Evolutionary conservation across 2,329 filamentous ascomycete genomes (phyloP).

Genomic region (Clonostachys rosea): DNA sequence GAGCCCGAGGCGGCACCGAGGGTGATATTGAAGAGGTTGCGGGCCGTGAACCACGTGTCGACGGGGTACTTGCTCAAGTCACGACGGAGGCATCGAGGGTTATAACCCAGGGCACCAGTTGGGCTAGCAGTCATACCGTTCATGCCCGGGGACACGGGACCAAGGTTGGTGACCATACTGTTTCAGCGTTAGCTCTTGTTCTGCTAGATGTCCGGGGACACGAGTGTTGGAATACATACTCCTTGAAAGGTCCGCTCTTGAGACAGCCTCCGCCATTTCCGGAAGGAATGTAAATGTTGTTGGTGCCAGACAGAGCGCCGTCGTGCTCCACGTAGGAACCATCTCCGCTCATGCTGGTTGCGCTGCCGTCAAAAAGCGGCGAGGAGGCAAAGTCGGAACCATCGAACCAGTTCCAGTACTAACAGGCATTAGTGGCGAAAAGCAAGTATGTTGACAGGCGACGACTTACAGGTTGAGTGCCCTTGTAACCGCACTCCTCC

Average conservation of each 20-base stretch:
- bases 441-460: background rate
- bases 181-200: background rate
- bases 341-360: slow-evolving; percentile 43
- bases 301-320: background rate
- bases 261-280: slow-evolving; percentile 54
- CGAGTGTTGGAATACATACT: slow-evolving; percentile 19
- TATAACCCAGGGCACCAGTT: slow-evolving; percentile 18
- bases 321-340: slow-evolving; percentile 18
- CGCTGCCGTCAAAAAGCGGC: slow-evolving; percentile 50
- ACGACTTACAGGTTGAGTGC: slow-evolving; percentile 18
- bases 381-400: slow-evolving; percentile 37
- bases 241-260: slow-evolving; percentile 41
- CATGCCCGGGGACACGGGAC: slow-evolving; percentile 15
- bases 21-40: slow-evolving; percentile 2
- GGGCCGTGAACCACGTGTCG: slow-evolving; percentile 8
- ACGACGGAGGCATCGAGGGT: slow-evolving; percentile 38
- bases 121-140: background rate
- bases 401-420: slow-evolving; percentile 43
- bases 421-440: slow-evolving; percentile 2
- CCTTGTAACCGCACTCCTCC: slow-evolving; percentile 32
- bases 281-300: slow-evolving; percentile 24
- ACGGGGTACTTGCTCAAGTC: slow-evolving; percentile 21
- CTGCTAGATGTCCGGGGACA: background rate
- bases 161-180: slow-evolving; percentile 17
- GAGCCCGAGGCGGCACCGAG: slow-evolving; percentile 1